Evolutionary conservation across 2,329 filamentous ascomycete species (phyloP).

Genomic region (Didymella keratinophila): DNA sequence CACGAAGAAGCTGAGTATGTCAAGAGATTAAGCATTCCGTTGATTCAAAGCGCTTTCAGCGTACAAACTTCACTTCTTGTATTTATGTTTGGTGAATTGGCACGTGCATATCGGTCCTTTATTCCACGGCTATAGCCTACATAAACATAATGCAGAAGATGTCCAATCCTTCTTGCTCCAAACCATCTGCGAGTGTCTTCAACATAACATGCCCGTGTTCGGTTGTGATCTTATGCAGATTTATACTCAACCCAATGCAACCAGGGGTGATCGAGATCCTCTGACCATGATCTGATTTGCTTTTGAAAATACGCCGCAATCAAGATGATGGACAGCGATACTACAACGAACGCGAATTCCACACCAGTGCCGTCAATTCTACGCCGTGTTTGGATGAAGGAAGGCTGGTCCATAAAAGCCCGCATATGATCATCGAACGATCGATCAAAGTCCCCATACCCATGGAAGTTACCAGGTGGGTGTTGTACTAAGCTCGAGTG

Average conservation of each 20-base stretch:
- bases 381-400: too few relatives aligned
- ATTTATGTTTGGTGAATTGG: neutral
- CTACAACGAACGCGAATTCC: neutral
- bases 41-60: neutral
- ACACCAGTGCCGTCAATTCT: neutral
- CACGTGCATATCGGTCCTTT: neutral
- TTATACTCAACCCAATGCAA: too few relatives aligned
- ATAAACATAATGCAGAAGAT: neutral
- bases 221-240: too few relatives aligned
- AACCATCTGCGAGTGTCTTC: too few relatives aligned
- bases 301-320: neutral
- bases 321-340: neutral
- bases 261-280: neutral
- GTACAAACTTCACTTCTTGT: conserved; percentile 2
- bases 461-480: neutral
- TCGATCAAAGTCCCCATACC: neutral
- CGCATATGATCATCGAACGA: neutral
- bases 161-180: too few relatives aligned
- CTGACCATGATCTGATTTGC: neutral
- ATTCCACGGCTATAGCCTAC: neutral
- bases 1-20: neutral
- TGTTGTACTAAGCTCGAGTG: neutral
- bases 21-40: neutral
- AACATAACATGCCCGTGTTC: too few relatives aligned
- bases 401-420: neutral